Conservation (phyloP, 75 land plant species). For the Adiantum capillusveneris region DNA sequence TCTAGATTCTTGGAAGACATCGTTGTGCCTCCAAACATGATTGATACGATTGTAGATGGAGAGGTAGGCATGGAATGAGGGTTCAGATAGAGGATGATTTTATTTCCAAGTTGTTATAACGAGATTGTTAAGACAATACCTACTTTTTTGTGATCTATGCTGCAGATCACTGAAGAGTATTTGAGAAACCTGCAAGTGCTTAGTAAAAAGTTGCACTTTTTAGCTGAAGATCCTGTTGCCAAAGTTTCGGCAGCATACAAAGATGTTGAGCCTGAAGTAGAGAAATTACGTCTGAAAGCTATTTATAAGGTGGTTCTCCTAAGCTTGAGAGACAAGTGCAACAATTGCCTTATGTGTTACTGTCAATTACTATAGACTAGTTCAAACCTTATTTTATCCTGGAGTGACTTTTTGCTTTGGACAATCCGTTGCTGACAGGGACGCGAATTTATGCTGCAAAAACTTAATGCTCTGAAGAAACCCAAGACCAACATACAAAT, state of each 20-base stretch:
- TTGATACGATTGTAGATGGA: conserved; percentile 94
- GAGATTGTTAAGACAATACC: too few relatives aligned
- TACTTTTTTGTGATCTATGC: too few relatives aligned
- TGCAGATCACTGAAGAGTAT: conserved; percentile 95
- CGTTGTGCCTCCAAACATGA: conserved; percentile 92
- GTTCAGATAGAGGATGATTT: background rate
- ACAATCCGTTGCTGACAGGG: conserved; percentile 50
- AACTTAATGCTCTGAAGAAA: conserved; percentile 86
- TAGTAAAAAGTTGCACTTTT: conserved; percentile 82
- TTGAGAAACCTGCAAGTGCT: conserved; percentile 73
- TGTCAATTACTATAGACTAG: background rate
- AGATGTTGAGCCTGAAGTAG: conserved; percentile 94
- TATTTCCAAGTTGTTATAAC: background rate
- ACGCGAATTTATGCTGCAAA: conserved; percentile 87
- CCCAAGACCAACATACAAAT: conserved; percentile 99
- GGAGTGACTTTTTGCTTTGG: background rate
- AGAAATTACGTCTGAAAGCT: conserved; percentile 86
- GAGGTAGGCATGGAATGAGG: conserved; percentile 47
- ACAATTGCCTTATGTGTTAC: background rate
- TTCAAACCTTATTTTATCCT: too few relatives aligned
- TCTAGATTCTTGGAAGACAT: conserved; percentile 91
- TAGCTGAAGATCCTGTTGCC: conserved; percentile 70
- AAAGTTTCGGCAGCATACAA: conserved; percentile 79
- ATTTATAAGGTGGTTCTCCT: conserved; percentile 66
- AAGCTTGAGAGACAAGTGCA: conserved; percentile 8